These are phyloP conservation scores for Globisporangium polare DNA, from an alignment of 352 stramenopile species.

Conservation along the genomic window DNA sequence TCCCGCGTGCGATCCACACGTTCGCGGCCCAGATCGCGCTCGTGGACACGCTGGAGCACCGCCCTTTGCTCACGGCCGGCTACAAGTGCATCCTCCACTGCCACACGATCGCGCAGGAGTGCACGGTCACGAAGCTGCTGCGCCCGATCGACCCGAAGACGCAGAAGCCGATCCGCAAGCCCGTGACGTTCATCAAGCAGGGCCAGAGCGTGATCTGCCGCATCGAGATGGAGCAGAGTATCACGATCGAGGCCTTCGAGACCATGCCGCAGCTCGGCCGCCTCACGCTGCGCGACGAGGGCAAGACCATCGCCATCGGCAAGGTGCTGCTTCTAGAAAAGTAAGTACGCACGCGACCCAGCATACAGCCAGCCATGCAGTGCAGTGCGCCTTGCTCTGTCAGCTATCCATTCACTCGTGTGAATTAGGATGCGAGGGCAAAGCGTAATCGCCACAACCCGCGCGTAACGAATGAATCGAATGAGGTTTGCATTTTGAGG, in stretches of 20 bases:
- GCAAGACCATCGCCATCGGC: conserved; percentile 98
- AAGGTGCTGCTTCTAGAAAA: conserved; percentile 95
- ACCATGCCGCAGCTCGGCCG: conserved; percentile 94
- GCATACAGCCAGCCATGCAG: no score
- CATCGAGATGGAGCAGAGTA: conserved; percentile 91
- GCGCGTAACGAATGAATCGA: not conserved
- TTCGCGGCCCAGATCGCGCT: conserved; percentile 94
- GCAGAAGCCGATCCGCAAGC: conserved; percentile 89
- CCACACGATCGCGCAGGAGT: conserved; percentile 96
- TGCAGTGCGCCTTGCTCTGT: no score
- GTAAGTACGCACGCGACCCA: conserved; percentile 20
- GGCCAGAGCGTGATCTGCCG: conserved; percentile 93
- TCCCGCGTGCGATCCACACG: conserved; percentile 62
- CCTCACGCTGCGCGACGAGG: conserved; percentile 98
- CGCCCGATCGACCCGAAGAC: conserved; percentile 87
- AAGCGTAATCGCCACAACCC: no score
- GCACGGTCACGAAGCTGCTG: conserved; percentile 91
- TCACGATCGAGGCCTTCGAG: conserved; percentile 95
- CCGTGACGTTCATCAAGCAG: conserved; percentile 94
- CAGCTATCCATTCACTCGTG: no score
- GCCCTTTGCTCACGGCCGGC: conserved; percentile 94
- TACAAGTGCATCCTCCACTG: conserved; percentile 98
- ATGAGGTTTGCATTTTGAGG: not conserved
- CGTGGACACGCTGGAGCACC: conserved; percentile 96
- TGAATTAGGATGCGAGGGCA: no score